Percentiles rank a stretch among this genome's conserved stretches.
Evolutionary conservation across 768 basidiomycete genomes (phyloP).

Genomic region (Suillus subalutaceus): DNA sequence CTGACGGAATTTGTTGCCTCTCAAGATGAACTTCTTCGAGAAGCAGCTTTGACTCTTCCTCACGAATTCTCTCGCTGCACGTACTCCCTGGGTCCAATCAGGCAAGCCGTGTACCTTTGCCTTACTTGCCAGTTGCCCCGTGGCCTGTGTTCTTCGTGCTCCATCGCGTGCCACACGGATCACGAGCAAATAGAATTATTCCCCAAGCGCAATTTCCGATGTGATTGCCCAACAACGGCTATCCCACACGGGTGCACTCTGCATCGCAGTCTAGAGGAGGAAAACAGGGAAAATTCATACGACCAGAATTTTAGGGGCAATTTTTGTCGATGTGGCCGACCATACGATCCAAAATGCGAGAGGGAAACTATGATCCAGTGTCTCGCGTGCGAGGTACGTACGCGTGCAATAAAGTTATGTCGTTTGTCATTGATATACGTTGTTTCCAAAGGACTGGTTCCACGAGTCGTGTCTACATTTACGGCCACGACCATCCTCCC

Average conservation of each 20-base stretch:
- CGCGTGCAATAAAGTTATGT: neutral
- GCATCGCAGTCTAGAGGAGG: slow-evolving; percentile 53
- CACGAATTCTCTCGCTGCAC: slow-evolving; percentile 69
- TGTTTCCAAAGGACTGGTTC: slow-evolving; percentile 73
- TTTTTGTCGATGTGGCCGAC: slow-evolving; percentile 76
- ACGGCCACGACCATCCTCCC: slow-evolving; percentile 60
- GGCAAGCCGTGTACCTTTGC: slow-evolving; percentile 85
- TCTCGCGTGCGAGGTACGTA: slow-evolving; percentile 73
- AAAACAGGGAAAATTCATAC: slow-evolving; percentile 65
- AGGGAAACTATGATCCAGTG: slow-evolving; percentile 90
- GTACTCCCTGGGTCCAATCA: slow-evolving; percentile 58
- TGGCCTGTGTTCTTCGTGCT: slow-evolving; percentile 83
- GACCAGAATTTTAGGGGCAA: slow-evolving; percentile 70
- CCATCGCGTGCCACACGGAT: slow-evolving; percentile 83
- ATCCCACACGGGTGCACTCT: slow-evolving; percentile 66
- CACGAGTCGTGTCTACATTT: slow-evolving; percentile 89
- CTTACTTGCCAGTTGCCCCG: slow-evolving; percentile 67
- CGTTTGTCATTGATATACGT: slow-evolving; percentile 5
- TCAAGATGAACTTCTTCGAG: slow-evolving; percentile 33
- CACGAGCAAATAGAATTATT: slow-evolving; percentile 89
- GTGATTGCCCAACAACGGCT: slow-evolving; percentile 78
- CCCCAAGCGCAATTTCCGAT: slow-evolving; percentile 81
- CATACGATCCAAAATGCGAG: slow-evolving; percentile 75
- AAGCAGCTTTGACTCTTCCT: slow-evolving; percentile 55
- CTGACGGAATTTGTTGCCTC: slow-evolving; percentile 28